phyloP scores from a whole-genome alignment of 2,329 filamentous ascomycete genomes.

The Trichophaea hybrida region DNA sequence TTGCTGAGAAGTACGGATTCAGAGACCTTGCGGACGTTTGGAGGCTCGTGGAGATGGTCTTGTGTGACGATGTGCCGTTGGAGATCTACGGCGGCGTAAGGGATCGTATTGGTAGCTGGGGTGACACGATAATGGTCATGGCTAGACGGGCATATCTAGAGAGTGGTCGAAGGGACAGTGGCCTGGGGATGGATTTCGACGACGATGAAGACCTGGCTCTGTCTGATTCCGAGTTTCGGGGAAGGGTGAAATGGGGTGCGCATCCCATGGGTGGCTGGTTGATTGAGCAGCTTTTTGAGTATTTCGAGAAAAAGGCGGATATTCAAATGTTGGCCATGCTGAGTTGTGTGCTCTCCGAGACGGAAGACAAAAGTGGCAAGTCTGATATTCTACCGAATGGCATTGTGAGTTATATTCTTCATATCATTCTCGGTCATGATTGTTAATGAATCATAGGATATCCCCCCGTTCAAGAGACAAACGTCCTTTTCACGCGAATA shows the following conservation, averaged over 20 bases:
- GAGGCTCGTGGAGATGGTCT: slow-evolving; percentile 62
- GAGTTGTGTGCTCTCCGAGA: slow-evolving; percentile 52
- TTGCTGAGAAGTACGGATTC: slow-evolving; percentile 58
- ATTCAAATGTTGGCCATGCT: slow-evolving; percentile 60
- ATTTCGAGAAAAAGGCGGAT: slow-evolving; percentile 49
- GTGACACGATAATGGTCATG: slow-evolving; percentile 51
- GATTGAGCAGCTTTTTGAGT: slow-evolving; percentile 46
- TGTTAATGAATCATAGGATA: not conserved
- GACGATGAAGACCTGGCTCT: slow-evolving; percentile 9
- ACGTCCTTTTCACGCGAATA: slow-evolving; percentile 50
- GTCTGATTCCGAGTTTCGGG: slow-evolving; percentile 33
- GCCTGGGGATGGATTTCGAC: slow-evolving; percentile 15
- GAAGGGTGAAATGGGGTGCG: slow-evolving; percentile 52
- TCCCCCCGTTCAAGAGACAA: not conserved
- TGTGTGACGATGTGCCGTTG: slow-evolving; percentile 62
- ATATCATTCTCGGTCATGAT: not conserved
- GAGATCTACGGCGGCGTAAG: slow-evolving; percentile 42
- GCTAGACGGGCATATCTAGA: slow-evolving; percentile 40
- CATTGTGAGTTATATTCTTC: slow-evolving; percentile 20
- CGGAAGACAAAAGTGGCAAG: slow-evolving; percentile 38
- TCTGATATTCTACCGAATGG: slow-evolving; percentile 25
- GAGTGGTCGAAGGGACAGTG: slow-evolving; percentile 26
- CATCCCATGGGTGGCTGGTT: slow-evolving; percentile 46
- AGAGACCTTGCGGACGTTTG: slow-evolving; percentile 66
- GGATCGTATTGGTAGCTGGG: slow-evolving; percentile 19